phyloP scores from a whole-genome alignment of 805 yeast species.

The Ogataea haglerorum region DNA sequence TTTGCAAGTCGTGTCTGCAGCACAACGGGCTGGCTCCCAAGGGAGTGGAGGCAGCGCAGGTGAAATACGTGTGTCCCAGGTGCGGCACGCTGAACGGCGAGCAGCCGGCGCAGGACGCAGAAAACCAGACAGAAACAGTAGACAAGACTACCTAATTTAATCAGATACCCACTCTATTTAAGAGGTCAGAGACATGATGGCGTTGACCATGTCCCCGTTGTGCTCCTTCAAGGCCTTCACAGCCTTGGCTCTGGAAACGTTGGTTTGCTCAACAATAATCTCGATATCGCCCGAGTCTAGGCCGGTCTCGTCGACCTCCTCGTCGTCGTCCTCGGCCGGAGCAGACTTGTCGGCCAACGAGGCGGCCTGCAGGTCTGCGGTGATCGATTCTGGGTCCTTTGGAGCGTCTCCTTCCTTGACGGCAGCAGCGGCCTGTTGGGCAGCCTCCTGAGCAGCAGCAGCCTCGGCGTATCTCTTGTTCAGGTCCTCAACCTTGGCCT shows the following conservation, averaged over 20 bases:
- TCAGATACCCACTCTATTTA: slow-evolving; percentile 12
- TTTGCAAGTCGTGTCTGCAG: slow-evolving; percentile 59
- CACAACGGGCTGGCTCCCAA: slow-evolving; percentile 87
- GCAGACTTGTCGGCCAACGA: slow-evolving; percentile 41
- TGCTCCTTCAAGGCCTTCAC: slow-evolving; percentile 84
- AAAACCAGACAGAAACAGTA: not conserved
- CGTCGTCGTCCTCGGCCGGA: slow-evolving; percentile 45
- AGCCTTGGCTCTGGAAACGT: slow-evolving; percentile 85
- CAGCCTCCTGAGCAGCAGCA: slow-evolving; percentile 71
- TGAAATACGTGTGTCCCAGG: slow-evolving; percentile 59
- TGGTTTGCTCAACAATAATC: slow-evolving; percentile 87
- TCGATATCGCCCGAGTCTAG: slow-evolving; percentile 78
- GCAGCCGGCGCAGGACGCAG: slow-evolving; percentile 1
- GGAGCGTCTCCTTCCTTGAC: slow-evolving; percentile 35
- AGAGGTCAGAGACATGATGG: slow-evolving; percentile 73
- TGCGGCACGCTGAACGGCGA: slow-evolving; percentile 48
- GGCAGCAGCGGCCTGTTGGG: slow-evolving; percentile 45
- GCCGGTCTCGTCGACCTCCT: slow-evolving; percentile 81
- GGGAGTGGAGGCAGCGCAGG: slow-evolving; percentile 47
- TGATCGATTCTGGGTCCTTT: slow-evolving; percentile 74
- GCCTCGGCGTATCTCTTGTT: slow-evolving; percentile 82
- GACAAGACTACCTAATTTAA: slow-evolving; percentile 2
- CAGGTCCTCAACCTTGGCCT: slow-evolving; percentile 94
- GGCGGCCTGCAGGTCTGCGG: slow-evolving; percentile 75
- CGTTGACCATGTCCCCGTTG: slow-evolving; percentile 92